Evolutionary conservation across 495 filamentous ascomycete genomes (phyloP), one percentile per base, ranked within the genome.

Genomic region (Poronia punctata): DNA sequence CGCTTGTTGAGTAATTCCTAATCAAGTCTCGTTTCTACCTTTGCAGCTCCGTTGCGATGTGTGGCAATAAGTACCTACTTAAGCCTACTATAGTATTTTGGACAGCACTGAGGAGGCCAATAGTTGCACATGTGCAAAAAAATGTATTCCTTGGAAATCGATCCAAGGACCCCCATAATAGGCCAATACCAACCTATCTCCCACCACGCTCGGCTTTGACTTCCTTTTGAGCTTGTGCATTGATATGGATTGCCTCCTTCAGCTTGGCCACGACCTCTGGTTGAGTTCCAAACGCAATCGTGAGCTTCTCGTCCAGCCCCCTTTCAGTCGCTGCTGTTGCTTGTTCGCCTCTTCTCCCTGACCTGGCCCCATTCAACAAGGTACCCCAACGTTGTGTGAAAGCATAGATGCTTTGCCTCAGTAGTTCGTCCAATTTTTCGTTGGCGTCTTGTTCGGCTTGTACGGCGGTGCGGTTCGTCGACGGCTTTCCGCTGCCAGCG

Each of bases 391-490:
- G 68, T 56, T 75, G 77, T 21, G 84, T 86, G 48, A 92, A 89
- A 16, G 84, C 82, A 35, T 81, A 83, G 49, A 95, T 92, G 10
- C 81, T 79, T 15, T 80, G 81, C 28, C 88, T 64, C 12, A 95
- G 68, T 19, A 83, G 65, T 12, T 81, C 83, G 45, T 95, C 88
- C 2, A 95, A 65, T 60, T 90, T 86, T 35, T 84, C 83, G 55
- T 83, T 82, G 19, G 83, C 84, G 56, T 88, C 85, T 36, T 70
- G 60, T 12, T 60, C 51, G 1, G 52, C 27, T 16, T 47, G 42
- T 7, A 27, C 43, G 32, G 49, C 45, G 26, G 35, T 39, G 28
- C 43, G 43, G 27, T 32, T 43, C 10, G 33, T 32, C 23, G 24
- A 18, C 4, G 31, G 27, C 7, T 48, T 45, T 9, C 49, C 36